phyloP scores from a whole-genome alignment of 2,329 filamentous ascomycete species.

The Pseudocercospora fijiensis region DNA sequence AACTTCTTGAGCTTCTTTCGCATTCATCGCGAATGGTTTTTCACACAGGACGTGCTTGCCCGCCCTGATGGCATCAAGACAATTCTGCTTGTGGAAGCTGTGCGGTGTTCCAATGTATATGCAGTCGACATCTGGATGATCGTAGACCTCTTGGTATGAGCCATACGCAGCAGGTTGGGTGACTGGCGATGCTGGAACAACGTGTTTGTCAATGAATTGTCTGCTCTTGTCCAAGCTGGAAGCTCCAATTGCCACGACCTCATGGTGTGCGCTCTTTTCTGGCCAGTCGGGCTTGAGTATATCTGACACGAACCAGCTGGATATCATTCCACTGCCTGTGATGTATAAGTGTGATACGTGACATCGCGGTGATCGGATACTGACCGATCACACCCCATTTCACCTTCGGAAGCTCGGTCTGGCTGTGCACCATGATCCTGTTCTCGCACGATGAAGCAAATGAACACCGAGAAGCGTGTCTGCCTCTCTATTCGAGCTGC shows the following conservation, averaged over 20 bases:
- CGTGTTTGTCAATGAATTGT: conserved; percentile 17
- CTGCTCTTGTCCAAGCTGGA: conserved; percentile 24
- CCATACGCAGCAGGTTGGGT: conserved; percentile 40
- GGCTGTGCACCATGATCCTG: neutral
- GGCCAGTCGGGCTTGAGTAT: conserved; percentile 44
- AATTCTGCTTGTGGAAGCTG: conserved; percentile 47
- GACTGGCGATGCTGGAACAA: conserved; percentile 14
- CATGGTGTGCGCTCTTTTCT: conserved; percentile 31
- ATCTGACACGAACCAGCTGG: conserved; percentile 49
- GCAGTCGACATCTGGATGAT: conserved; percentile 46
- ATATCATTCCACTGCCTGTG: conserved; percentile 46
- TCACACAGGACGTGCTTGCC: conserved; percentile 51
- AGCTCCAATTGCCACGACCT: conserved; percentile 22
- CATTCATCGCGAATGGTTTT: conserved; percentile 48
- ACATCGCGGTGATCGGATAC: neutral
- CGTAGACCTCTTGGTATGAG: conserved; percentile 45
- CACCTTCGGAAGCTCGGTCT: neutral
- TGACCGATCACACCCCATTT: neutral
- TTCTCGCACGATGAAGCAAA: neutral
- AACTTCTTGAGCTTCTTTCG: conserved; percentile 43
- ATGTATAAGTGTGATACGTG: neutral
- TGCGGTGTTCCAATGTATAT: conserved; percentile 51
- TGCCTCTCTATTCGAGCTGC: neutral
- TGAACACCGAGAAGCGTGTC: too few relatives aligned
- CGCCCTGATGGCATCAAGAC: conserved; percentile 45